Evolutionary conservation across 345 rosid species (phyloP), one percentile per base, ranked within the genome.

Genomic region (Balakata baccata): DNA sequence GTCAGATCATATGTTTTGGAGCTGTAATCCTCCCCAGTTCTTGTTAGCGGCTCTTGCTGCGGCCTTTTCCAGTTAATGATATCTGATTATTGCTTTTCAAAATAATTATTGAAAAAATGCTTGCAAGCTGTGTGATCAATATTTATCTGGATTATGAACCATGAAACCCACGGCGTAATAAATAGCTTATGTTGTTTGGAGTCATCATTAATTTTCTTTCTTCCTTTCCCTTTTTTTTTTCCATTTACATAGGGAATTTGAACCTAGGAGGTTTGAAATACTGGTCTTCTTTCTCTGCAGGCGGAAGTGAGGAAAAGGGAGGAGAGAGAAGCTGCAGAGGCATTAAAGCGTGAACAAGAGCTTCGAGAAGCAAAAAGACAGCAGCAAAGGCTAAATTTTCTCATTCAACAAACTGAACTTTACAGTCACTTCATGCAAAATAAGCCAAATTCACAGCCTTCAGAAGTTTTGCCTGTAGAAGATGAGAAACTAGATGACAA

Each of bases 371-470:
- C 92, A 72, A 89, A 84, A 82, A 86, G 98, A 76, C 97, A 93
- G 85, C 96, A 96, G 81, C 97, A 91, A 77, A 91, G 98, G 77
- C 99, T 96, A 77, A 96, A 96, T 84, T 96, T 93, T 80, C 96
- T 96, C 66, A 91, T 96, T 81, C 90, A 91, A 69, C 99, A 93
- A 85, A 96, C 99, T 20, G 99, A 96, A 80, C 88, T 96, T 73
- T 96, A 90, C 81, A 91, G 98, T 80, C 99, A 96, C 81, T 96
- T 96, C 81, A 96, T 96, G 99, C 98, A 90, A 81, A 90, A 96
- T 79, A 96, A 96, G 80, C 81, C 92, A 54, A 88, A 80, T 78
- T 80, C 93, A 56, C 87, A 86, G 87, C 86, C 97, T 34, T 78
- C 86, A 51, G 90, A 88, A 78, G 83, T 85, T 76, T 76, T 89